Evolutionary conservation across 2,329 filamentous ascomycete species (phyloP).

Genomic region (Fusarium odoratissimum): DNA sequence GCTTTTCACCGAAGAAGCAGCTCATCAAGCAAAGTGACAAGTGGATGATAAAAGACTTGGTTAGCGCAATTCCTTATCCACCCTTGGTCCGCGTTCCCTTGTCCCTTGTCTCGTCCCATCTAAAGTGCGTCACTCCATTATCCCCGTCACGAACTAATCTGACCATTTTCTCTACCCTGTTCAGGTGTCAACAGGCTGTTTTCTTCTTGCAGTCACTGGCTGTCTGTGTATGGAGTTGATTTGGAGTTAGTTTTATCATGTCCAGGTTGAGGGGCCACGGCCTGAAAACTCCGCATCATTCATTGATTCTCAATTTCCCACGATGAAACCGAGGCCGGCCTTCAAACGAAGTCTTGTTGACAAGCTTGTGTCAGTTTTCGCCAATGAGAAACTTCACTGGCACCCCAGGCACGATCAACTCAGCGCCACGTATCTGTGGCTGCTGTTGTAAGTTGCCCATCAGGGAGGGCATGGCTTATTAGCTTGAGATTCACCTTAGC

Average conservation of each 20-base stretch:
- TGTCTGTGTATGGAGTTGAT: constrained; percentile 14
- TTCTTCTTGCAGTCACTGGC: constrained; percentile 10
- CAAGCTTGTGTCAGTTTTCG: constrained; percentile 27
- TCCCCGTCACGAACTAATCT: constrained; percentile 24
- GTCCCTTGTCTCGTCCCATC: constrained; percentile 31
- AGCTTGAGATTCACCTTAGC: neutral
- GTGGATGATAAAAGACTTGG: constrained; percentile 24
- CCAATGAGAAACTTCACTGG: constrained; percentile 33
- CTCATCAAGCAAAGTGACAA: constrained; percentile 11
- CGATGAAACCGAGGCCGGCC: constrained; percentile 32
- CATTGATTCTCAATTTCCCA: constrained; percentile 14
- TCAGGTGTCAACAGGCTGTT: neutral
- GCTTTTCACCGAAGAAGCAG: constrained; percentile 15
- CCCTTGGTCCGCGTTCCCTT: constrained; percentile 10
- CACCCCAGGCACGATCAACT: constrained; percentile 26
- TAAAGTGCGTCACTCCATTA: constrained; percentile 38
- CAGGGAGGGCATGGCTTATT: neutral
- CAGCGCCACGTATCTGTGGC: neutral
- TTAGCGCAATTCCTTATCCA: constrained; percentile 9
- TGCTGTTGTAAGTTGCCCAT: constrained; percentile 2
- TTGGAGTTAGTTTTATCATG: neutral
- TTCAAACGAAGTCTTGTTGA: constrained; percentile 23
- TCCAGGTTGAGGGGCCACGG: neutral
- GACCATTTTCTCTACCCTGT: constrained; percentile 22
- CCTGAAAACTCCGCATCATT: neutral